Evolutionary conservation across 345 rosid species (phyloP), one percentile per base, ranked within the genome.

Genomic region (Lepidium sativum): DNA sequence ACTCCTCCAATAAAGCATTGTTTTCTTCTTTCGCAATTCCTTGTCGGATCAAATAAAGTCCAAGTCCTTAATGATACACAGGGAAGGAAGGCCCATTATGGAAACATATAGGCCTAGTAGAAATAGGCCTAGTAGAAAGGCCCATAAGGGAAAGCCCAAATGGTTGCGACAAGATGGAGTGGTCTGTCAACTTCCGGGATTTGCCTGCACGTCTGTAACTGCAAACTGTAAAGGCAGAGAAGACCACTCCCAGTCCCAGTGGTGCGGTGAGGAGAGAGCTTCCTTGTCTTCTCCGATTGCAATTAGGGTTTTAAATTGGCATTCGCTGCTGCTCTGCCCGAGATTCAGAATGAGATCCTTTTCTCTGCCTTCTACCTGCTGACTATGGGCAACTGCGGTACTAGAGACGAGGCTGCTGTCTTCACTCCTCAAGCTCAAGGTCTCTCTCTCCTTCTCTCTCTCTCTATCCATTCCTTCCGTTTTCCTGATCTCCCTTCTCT

Each of bases 351-450:
- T 73, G 72, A 60, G 72, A 73, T 67, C 52, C 32, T 53, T 44
- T 65, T 65, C 72, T 16, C 43, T 17, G 54, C 57, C 31, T 43
- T 54, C 18, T 40, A 45, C 8, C 48, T 70, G 8, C 55, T 66
- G 55, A 60, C 43, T 20, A 92, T 92, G 99, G 99, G 97, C 63
- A 89, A 89, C 83, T 94, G 99, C 57, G 96, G 96, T 56, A 94
- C 97, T 61, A 80, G 95, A 80, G 99, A 89, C 80, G 96, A 94
- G 70, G 83, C 97, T 76, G 83, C 96, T 27, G 92, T 87, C 73
- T 66, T 67, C 57, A 67, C 72, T 67, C 78, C 94, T 74, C 77
- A 78, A 69, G 89, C 89, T 78, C 98, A 92, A 86, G 96, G 92
- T 82, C 65, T 60, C 14, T 48, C 35, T 38, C 33, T 11, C 23